Base-by-base conservation (phyloP, 1,284 basidiomycete genomes). In the Trichosporon sp. region DNA sequence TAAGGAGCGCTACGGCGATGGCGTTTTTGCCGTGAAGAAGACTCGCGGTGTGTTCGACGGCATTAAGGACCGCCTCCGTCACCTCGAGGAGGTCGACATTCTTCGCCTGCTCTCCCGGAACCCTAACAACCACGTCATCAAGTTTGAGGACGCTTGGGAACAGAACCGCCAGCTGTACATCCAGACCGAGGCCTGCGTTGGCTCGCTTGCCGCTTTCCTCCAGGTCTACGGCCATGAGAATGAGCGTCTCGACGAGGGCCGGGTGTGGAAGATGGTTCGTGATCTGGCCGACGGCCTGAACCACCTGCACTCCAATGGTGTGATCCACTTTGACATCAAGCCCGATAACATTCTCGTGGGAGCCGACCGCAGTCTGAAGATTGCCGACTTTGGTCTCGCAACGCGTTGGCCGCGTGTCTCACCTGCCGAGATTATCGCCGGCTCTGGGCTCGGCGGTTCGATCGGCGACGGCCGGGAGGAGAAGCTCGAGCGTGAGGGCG, bases 361-460 rank as follows among this genome's bases (percentile, higher is more conserved):
- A 2, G 87, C 88, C 27, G 88, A 91, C 70, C 96, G 96, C 6
- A 89, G 92, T 31, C 91, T 99, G 84, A 97, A 95, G 86, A 95
- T 99, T 79, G 95, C 95, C 15, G 97, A 99, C 83, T 99, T 99
- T 86, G 97, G 97, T n/a, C 91, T 98, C 87, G 95, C 95, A 6
- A 91, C 92, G 2, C 76, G 92, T 65, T 93, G 91, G 90, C 93
- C 92, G 2, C 86, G 93, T 58, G 70, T 82, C 4, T 72, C 74
- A 8, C 78, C 83, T 13, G 77, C 77, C 9, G 79, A 79, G 67
- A 82, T 84, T 44, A 73, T 84, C 76, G 68, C 80, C 72, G 82
- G 83, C 53, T 81, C 81, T 42, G 79, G 82, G 21, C 71, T 83
- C 38, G 77, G 82, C 64, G 77, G 83, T 47, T 71, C 66, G 64